Evolutionary conservation across 371 early-diverging fungal genomes (phyloP), one percentile per base, ranked within the genome.

Genomic region (Mucor racemosus): DNA sequence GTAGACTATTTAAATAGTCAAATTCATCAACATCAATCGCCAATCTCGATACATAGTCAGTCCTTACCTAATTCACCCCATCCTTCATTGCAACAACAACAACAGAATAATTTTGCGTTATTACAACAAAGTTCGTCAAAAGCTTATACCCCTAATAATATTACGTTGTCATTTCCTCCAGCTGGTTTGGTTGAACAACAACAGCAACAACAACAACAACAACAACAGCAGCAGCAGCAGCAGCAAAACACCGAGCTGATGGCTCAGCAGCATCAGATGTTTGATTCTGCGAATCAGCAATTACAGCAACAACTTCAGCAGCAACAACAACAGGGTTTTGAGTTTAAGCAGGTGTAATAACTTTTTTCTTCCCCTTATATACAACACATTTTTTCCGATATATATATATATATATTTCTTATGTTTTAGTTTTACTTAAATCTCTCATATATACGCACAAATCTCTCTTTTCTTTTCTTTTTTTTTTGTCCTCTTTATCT

Each of bases 131-230:
- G 48, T 40, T 55, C 72, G 35, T 62, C 55, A 15, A 67, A 68
- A 58, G 46, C 50, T 56, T 75, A 71, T 74, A 69, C 74, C 73
- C 69, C 73, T 33, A 38, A 60, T 7, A 67, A 56, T 56, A 66
- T 61, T 58, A 60, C 70, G 66, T 56, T 66, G 61, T 55, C 66
- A 21, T 74, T 62, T 66, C 59, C 74, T 65, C 71, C 75, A 71
- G 72, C 75, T 33, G 75, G 75, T 68, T 71, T 74, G 68, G 68
- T 70, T 57, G 74, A 73, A 60, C 65, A 58, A 21, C 71, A 62
- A 44, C 69, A 60, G 44, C 69, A 60, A 44, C 59, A 61, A 39
- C 61, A 58, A 36, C 50, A 48, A 19, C 44, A 60, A 7, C 46
- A 35, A 13, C 26, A 73, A 57, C 65, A 58, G n/a, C 71, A 62